phyloP scores from a whole-genome alignment of 2,329 filamentous ascomycete genomes.

The Mollisiaceae sp. region DNA sequence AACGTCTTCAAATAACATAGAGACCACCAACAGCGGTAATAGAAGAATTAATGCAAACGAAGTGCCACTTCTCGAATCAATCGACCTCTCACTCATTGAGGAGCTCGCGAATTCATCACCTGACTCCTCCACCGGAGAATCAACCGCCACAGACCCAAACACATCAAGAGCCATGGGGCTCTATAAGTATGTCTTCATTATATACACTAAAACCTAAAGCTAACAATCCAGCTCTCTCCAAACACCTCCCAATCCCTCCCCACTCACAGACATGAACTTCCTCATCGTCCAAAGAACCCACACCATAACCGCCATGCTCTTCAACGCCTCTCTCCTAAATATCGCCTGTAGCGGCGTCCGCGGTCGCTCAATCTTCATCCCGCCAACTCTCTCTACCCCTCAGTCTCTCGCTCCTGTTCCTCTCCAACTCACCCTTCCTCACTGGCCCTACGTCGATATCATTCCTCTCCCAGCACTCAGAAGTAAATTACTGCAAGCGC shows the following conservation, averaged over 20 bases:
- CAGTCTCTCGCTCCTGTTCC: constrained; percentile 38
- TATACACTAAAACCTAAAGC: neutral
- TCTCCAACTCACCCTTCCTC: constrained; percentile 39
- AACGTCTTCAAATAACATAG: neutral
- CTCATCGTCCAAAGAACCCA: constrained; percentile 13
- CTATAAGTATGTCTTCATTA: neutral
- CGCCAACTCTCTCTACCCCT: constrained; percentile 41
- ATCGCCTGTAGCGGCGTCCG: constrained; percentile 19
- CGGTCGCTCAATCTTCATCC: constrained; percentile 17
- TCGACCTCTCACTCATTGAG: neutral
- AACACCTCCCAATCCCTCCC: neutral
- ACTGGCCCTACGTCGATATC: constrained; percentile 46
- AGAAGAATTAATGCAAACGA: too few relatives aligned
- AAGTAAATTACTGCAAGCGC: constrained; percentile 30
- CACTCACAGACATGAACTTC: constrained; percentile 15
- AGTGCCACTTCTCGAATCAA: neutral
- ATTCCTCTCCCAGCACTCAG: constrained; percentile 44
- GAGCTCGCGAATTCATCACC: neutral
- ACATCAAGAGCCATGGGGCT: neutral
- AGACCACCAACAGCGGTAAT: neutral
- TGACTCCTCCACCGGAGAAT: neutral
- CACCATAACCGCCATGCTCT: constrained; percentile 22
- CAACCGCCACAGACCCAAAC: neutral
- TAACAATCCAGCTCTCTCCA: neutral
- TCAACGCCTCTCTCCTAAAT: constrained; percentile 20